Conservation (phyloP, 202 grass and related monocot genomes). For the Bolboschoenoplectus hybrid region DNA sequence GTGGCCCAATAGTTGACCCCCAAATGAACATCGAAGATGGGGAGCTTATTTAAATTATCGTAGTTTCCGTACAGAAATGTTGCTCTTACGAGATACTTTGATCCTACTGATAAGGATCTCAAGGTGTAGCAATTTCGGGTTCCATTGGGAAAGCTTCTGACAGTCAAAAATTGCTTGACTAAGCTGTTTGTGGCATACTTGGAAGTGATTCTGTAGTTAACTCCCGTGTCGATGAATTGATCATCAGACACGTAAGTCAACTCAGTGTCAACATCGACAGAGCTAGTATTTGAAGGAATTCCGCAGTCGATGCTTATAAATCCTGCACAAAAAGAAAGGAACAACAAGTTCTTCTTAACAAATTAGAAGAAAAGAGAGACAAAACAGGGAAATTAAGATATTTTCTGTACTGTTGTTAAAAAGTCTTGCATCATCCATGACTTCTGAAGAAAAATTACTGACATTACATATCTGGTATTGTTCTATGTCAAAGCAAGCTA, state of each 20-base stretch:
- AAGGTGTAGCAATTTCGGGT: constrained; percentile 56
- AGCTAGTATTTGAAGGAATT: background rate
- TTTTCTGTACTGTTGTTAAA: too few relatives aligned
- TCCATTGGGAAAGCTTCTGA: constrained; percentile 50
- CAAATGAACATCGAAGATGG: constrained; percentile 58
- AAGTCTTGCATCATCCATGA: too few relatives aligned
- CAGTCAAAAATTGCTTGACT: background rate
- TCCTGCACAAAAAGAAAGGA: constrained; percentile 30
- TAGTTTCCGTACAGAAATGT: constrained; percentile 57
- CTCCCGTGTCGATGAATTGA: constrained; percentile 49
- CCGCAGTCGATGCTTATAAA: constrained; percentile 34
- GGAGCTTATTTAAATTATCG: constrained; percentile 41
- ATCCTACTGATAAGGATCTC: constrained; percentile 39
- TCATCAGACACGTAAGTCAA: constrained; percentile 52
- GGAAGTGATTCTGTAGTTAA: constrained; percentile 40
- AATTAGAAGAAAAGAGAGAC: background rate
- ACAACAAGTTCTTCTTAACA: background rate
- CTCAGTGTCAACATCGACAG: background rate
- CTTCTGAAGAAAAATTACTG: too few relatives aligned
- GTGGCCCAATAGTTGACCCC: constrained; percentile 44
- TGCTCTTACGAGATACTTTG: constrained; percentile 57
- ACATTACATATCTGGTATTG: too few relatives aligned
- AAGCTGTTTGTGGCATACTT: constrained; percentile 31
- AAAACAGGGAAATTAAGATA: too few relatives aligned
- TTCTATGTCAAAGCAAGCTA: too few relatives aligned